Conservation (phyloP, 2,329 filamentous ascomycete species). For the Chaetomium olivaceum region DNA sequence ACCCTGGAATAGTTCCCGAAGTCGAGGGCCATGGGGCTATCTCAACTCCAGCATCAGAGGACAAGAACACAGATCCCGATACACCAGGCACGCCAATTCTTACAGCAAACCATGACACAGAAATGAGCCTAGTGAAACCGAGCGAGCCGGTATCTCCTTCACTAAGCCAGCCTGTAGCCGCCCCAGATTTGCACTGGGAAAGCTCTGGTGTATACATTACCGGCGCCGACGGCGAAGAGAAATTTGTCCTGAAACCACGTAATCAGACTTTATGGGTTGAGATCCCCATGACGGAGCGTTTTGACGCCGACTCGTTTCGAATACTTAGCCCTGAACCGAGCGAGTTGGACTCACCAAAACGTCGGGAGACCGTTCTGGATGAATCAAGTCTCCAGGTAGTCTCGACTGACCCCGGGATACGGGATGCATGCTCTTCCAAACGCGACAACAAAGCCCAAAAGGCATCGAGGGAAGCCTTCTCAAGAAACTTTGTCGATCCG, state of each 20-base stretch:
- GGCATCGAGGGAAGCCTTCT: constrained; percentile 25
- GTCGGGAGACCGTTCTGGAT: background rate
- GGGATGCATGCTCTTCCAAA: background rate
- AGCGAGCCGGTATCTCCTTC: background rate
- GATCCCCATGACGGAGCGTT: constrained; percentile 14
- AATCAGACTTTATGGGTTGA: constrained; percentile 31
- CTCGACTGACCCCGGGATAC: background rate
- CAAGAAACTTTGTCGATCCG: constrained; percentile 33
- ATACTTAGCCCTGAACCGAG: constrained; percentile 23
- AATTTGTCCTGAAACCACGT: constrained; percentile 23
- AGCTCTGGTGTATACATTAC: constrained; percentile 20
- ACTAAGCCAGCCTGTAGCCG: background rate
- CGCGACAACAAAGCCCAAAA: background rate
- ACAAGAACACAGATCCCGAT: background rate
- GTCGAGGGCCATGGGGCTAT: background rate
- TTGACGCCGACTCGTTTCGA: constrained; percentile 21
- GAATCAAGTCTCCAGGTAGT: background rate
- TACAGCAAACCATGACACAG: background rate
- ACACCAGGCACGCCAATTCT: background rate
- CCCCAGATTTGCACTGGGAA: background rate
- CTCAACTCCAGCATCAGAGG: background rate
- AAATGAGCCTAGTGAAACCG: background rate
- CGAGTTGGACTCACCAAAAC: background rate
- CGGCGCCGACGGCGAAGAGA: constrained; percentile 13
- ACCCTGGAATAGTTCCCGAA: too few species aligned